Base-by-base conservation (phyloP, 2,329 filamentous ascomycete genomes). In the Didymella exigua region DNA sequence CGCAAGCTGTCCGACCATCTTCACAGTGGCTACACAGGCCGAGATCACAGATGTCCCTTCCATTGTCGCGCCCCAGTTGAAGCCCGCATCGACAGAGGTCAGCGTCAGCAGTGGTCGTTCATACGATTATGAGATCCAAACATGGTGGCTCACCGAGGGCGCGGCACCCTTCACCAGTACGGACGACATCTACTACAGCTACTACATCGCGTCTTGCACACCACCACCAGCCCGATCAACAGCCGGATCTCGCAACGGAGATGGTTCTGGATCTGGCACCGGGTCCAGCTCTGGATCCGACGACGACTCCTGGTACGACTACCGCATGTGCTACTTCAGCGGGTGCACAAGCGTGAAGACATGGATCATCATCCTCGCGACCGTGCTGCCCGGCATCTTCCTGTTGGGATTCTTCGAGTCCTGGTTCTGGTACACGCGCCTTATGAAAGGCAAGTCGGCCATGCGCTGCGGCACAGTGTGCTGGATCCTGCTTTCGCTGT, bases 391-490 rank as follows among this genome's bases (percentile, higher is more conserved):
- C 4, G 48, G 56, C 2, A 52, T 74, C 10, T 74, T 74, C 53
- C 56, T 73, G 8, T 62, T 73, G 4, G 71, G 71, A 7, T 66
- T 72, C 34, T 36, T 72, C 14, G 71, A 74, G 31, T 65, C 60
- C 6, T 74, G 60, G 58, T 65, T 73, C 49, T 74, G 71, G 71
- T 74, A 73, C 64, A 68, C 69, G 13, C 63, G 71, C 18, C 61
- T 74, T 13, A 74, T 74, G 71, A 51, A 63, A 2, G 71, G 71
- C 13, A 67, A 66, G 40, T 66, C 61, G 11, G 63, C 63, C 5
- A 60, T 74, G 50, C 65, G 71, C 5, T 65, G 65, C 31, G 71
- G 71, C n/a, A 73, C 71, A 0, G 48, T 71, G 1, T 71, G 55
- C 42, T 74, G 70, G 71, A 51, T 72, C 13, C 21, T 66, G 19